Evolutionary conservation across 1,139 yeast genomes (phyloP).

Genomic region (Casaregolazyma lundiana): DNA sequence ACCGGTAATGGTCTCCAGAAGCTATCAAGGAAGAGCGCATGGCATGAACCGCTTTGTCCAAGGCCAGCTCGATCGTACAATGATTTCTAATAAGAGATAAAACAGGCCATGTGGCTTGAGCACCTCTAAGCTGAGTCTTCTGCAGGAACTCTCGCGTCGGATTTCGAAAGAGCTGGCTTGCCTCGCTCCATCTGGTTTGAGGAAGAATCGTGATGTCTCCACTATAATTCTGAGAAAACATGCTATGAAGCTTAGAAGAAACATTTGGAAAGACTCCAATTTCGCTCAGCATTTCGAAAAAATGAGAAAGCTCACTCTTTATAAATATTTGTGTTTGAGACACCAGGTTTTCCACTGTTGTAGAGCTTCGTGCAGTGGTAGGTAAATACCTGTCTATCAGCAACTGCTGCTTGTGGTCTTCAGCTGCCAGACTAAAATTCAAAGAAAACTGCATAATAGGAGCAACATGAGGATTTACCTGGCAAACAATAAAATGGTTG

Average conservation of each 20-base stretch:
- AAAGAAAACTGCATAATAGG: slow-evolving; percentile 56
- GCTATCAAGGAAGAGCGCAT: slow-evolving; percentile 63
- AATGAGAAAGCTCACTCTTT: slow-evolving; percentile 72
- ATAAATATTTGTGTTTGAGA: slow-evolving; percentile 56
- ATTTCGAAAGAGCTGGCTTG: slow-evolving; percentile 62
- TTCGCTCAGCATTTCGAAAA: slow-evolving; percentile 65
- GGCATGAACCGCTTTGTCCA: slow-evolving; percentile 69
- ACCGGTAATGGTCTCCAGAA: not conserved
- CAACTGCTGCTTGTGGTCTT: slow-evolving; percentile 13
- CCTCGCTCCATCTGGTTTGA: slow-evolving; percentile 54
- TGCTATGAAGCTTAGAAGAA: slow-evolving; percentile 66
- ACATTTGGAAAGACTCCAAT: slow-evolving; percentile 70
- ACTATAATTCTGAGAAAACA: slow-evolving; percentile 79
- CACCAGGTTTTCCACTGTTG: slow-evolving; percentile 29
- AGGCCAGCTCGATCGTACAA: slow-evolving; percentile 81
- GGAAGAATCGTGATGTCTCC: slow-evolving; percentile 95
- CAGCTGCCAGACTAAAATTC: slow-evolving; percentile 19
- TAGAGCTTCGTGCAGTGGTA: slow-evolving; percentile 1
- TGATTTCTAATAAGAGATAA: slow-evolving; percentile 78
- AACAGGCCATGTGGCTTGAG: slow-evolving; percentile 91
- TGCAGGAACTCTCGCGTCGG: slow-evolving; percentile 74
- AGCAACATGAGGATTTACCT: slow-evolving; percentile 93
- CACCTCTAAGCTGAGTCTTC: slow-evolving; percentile 75
- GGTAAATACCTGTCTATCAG: slow-evolving; percentile 6
- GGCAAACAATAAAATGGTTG: slow-evolving; percentile 94